Base-by-base conservation (phyloP, 1,284 basidiomycete species). In the Mycena sp. region DNA sequence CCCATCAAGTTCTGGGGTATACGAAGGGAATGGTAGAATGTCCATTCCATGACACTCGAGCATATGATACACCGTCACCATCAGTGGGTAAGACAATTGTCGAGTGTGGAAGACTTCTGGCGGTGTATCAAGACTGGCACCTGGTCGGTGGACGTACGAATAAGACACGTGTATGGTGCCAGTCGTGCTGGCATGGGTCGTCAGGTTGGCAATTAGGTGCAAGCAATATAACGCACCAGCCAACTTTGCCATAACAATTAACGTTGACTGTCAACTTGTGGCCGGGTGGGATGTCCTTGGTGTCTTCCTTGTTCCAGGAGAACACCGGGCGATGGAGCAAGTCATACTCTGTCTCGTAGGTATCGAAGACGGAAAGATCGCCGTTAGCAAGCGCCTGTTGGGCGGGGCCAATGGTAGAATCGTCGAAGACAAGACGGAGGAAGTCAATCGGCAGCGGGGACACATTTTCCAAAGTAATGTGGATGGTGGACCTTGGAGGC, bases 11-110 rank as follows among this genome's bases (percentile, higher is more conserved):
- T 69, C 65, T 60, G 53, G 71, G 17, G 74, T 72, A 63, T 81
- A 81, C 16, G 80, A 71, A 37, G 83, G 83, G 69, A 87, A 87
- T 37, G 89, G 87, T 30, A 93, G 78, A 59, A 97, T 81, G 68
- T 93, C 90, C 85, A 98, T 89, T 32, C 84, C 83, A 63, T 90
- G 85, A 71, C 91, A 94, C 72, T 96, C 93, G 40, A 98, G 85
- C 80, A 96, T 96, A 65, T 94, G 92, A 73, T 96, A 96, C 2
- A 99, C 96, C 0, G 94, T 96, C 61, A 98, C 90, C 69, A 93
- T 83, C 62, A 99, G 84, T 7, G 94, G 91, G 72, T 95, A 92
- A 16, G 90, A 87, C 55, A 98, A 76, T 65, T 92, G 92, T 26
- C 96, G 89, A 11, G 93, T 89, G 75, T 94, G 87, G 76, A 98